phyloP scores from a whole-genome alignment of 306 rosid genomes.

The Lupinus albus region DNA sequence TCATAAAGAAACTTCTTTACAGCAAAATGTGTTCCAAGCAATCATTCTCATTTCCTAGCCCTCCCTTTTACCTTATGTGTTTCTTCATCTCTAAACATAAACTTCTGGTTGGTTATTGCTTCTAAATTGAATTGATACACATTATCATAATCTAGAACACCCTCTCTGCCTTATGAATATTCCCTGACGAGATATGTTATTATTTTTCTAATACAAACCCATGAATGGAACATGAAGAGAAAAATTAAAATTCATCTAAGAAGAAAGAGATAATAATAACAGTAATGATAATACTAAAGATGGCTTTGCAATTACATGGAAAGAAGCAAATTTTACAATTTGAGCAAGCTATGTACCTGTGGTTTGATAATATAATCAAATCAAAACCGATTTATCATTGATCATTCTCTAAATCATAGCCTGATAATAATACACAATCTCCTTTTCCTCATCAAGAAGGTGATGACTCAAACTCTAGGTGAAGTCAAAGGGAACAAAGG shows the following conservation, averaged over 20 bases:
- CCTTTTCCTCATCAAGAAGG: constrained; percentile 50
- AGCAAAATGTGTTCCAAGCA: constrained; percentile 41
- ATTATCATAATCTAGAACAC: constrained; percentile 29
- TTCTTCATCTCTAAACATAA: constrained; percentile 36
- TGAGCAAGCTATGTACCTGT: constrained; percentile 52
- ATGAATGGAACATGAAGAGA: constrained; percentile 28
- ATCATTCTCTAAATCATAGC: constrained; percentile 25
- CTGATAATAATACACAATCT: constrained; percentile 11
- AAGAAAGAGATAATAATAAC: constrained; percentile 14
- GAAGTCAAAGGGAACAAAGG: constrained; percentile 80
- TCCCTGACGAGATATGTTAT: constrained; percentile 7
- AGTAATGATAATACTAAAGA: constrained; percentile 19
- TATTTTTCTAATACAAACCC: constrained; percentile 28
- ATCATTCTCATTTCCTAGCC: constrained; percentile 39
- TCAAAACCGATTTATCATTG: constrained; percentile 39
- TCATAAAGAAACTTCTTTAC: background rate
- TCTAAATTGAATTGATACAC: constrained; percentile 29
- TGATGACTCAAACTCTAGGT: constrained; percentile 77
- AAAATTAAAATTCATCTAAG: constrained; percentile 37
- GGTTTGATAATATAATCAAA: constrained; percentile 42
- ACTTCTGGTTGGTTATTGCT: constrained; percentile 30
- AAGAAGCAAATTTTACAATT: constrained; percentile 59
- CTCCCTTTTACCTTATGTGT: constrained; percentile 39
- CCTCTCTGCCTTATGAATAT: constrained; percentile 5
- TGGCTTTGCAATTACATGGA: constrained; percentile 47